These are phyloP conservation scores for Solanum hybrid DNA, from an alignment of 305 asterid genomes.

Conservation along the genomic window DNA sequence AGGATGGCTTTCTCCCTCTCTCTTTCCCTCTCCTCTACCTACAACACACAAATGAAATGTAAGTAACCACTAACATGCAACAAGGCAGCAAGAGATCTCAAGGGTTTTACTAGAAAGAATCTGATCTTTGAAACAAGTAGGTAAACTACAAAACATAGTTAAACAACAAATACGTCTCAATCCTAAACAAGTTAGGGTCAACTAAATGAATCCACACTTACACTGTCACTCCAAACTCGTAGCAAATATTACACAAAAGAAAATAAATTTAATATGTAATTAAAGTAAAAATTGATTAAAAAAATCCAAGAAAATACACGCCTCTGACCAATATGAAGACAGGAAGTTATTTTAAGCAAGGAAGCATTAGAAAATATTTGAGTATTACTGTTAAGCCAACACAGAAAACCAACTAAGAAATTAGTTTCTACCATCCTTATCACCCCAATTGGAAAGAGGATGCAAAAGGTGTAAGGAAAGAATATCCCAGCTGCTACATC, in stretches of 20 bases:
- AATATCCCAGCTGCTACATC: not conserved
- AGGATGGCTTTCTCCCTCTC: conserved; percentile 61
- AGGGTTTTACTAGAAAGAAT: not conserved
- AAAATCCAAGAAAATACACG: not conserved
- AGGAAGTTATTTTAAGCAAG: not conserved
- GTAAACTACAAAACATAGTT: not conserved
- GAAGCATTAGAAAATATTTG: not conserved
- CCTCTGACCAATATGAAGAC: conserved; percentile 1
- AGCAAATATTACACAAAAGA: not conserved
- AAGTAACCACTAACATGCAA: not conserved
- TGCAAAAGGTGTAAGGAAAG: not conserved
- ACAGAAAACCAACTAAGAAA: not conserved
- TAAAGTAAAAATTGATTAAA: not conserved
- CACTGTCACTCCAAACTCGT: not conserved
- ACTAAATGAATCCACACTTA: not conserved
- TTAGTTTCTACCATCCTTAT: not conserved
- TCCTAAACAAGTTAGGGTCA: not conserved
- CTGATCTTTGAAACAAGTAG: not conserved
- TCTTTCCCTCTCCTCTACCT: conserved; percentile 65
- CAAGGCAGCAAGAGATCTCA: not conserved
- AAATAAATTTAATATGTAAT: not conserved
- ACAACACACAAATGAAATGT: conserved; percentile 10
- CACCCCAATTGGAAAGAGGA: not conserved
- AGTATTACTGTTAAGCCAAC: not conserved
- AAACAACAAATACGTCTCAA: not conserved